Base-by-base conservation (phyloP, 495 filamentous ascomycete genomes). In the Lophiostoma macrostomum region DNA sequence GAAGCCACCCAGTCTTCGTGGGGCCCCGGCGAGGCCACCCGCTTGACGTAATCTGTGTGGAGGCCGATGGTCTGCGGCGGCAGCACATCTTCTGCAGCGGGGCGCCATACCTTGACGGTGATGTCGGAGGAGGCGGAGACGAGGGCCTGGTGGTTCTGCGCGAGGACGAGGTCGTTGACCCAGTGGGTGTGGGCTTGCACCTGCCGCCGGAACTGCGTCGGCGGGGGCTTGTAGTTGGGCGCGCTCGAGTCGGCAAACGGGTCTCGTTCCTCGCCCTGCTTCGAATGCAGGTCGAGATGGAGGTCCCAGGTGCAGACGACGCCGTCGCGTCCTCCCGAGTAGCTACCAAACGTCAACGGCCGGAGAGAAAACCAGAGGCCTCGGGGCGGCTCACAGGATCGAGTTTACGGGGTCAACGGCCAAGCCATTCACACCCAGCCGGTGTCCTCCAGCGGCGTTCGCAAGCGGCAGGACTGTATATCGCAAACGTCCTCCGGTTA, bases 111-210 rank as follows among this genome's bases (percentile, higher is more conserved):
- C 69, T 94, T 89, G 40, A 98, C 91, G 8, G 88, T 91, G 25
- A 94, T 84, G 69, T 98, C 93, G 11, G 94, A 96, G 4, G 93
- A 97, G 18, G 90, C 91, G 10, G 94, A 95, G 6, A 96, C 87
- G 10, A 98, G 74, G 5, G 89, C 89, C 14, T 82, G 78, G 66
- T 95, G 88, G 41, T 84, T 81, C 61, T 90, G 79, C 23, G 86
- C 84, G 46, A 97, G 80, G n/a, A 84, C 81, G 52, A 98, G 88
- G 63, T 97, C 91, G 66, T 97, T 97, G 68, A 98, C 86, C 93
- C 93, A 97, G 69, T 97, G 91, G 23, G 91, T 97, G 67, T 98
- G 93, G 11, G 93, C 94, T 64, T 96, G 90, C n/a, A 91, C 87
- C 69, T 96, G 90, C 39, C 84, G 79, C 50, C 88, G 83, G 68